These are phyloP conservation scores for Avena insularis DNA, from an alignment of 176 grass and related monocot genomes.

Conservation along the genomic window DNA sequence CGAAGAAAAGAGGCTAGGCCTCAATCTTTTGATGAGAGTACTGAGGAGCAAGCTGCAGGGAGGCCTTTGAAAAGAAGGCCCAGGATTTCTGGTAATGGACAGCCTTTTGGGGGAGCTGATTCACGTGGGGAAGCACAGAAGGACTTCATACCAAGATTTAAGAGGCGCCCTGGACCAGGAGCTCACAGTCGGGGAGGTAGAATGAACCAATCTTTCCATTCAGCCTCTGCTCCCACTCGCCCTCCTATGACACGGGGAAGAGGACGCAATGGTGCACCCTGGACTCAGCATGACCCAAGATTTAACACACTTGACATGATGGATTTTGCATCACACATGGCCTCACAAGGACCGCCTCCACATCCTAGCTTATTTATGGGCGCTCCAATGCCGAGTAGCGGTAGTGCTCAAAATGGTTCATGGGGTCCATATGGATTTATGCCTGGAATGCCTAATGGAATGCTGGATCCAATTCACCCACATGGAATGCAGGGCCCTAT, in stretches of 20 bases:
- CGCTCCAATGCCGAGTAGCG: conserved; percentile 52
- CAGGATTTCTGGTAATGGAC: conserved; percentile 53
- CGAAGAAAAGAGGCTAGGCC: conserved; percentile 69
- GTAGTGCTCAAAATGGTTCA: conserved; percentile 60
- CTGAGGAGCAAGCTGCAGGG: conserved; percentile 55
- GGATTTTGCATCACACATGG: conserved; percentile 83
- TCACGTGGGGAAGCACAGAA: conserved; percentile 56
- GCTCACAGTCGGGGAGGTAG: conserved; percentile 49
- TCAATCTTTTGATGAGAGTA: conserved; percentile 60
- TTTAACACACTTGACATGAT: conserved; percentile 74
- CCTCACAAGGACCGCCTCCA: conserved; percentile 66
- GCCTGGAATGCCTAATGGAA: conserved; percentile 83
- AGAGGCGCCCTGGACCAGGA: conserved; percentile 55
- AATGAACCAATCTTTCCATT: conserved; percentile 55
- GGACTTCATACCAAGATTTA: conserved; percentile 63
- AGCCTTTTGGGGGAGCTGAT: conserved; percentile 46
- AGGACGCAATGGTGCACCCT: conserved; percentile 67
- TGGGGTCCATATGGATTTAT: conserved; percentile 93
- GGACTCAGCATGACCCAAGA: conserved; percentile 75
- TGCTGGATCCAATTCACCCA: conserved; percentile 86
- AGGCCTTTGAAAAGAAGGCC: conserved; percentile 58
- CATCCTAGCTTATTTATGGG: conserved; percentile 71
- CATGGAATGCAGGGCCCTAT: conserved; percentile 78
- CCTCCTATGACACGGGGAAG: conserved; percentile 72
- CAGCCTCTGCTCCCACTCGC: conserved; percentile 41